Conservation (phyloP, 169 alveolate genomes). For the Cryptosporidium viatorum region DNA sequence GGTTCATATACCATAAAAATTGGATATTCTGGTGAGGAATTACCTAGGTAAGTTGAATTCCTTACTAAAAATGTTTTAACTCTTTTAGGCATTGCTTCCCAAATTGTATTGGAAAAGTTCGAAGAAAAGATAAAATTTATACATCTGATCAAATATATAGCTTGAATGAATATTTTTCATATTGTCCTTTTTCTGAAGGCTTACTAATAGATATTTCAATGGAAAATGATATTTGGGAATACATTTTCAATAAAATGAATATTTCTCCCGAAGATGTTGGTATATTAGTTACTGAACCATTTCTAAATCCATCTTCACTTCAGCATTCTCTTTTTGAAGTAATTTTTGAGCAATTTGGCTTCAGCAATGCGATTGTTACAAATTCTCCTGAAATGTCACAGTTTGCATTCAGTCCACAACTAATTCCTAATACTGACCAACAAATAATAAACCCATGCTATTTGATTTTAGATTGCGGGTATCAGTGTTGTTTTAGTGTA, state of each 20-base stretch:
- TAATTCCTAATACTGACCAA: conserved; percentile 30
- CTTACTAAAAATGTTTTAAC: neutral
- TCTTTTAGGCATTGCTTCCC: conserved; percentile 47
- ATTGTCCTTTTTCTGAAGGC: conserved; percentile 68
- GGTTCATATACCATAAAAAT: conserved; percentile 47
- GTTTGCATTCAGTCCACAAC: conserved; percentile 52
- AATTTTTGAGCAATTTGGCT: conserved; percentile 60
- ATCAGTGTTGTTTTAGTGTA: conserved; percentile 63
- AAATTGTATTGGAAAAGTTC: conserved; percentile 63
- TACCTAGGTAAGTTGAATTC: conserved; percentile 48
- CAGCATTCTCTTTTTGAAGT: conserved; percentile 51
- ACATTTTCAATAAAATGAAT: conserved; percentile 49
- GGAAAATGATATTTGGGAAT: conserved; percentile 58
- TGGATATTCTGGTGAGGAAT: conserved; percentile 51
- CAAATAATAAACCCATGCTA: conserved; percentile 51
- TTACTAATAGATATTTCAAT: conserved; percentile 36
- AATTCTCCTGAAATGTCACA: conserved; percentile 37
- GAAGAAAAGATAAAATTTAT: conserved; percentile 48
- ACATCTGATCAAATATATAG: conserved; percentile 43
- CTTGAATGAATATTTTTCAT: conserved; percentile 49
- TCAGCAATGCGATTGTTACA: conserved; percentile 43
- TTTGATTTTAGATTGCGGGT: conserved; percentile 65
- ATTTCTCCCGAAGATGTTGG: conserved; percentile 21
- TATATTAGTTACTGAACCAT: conserved; percentile 66
- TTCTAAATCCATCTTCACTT: conserved; percentile 52